Evolutionary conservation across 345 rosid species (phyloP), one percentile per base, ranked within the genome.

Genomic region (Eucalyptus tenuipes): DNA sequence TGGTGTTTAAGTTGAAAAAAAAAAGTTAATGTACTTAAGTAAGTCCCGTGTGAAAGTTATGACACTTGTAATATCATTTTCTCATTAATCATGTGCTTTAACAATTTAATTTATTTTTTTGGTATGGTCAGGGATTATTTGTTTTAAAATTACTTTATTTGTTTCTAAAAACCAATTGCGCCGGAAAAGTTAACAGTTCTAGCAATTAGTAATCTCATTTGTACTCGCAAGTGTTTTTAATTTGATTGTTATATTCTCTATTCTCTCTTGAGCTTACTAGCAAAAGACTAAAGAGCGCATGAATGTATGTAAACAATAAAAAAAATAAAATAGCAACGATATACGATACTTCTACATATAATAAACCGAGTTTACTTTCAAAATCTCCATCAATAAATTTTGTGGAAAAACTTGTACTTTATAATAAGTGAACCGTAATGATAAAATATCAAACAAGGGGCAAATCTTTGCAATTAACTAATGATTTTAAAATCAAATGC

Each of bases 41-140:
- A 55, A 1, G 29, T 0, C 0, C 1, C 12, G 2, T 55, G 4
- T 7, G 18, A 55, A 55, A 55, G 3, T 22, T 20, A 55, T 55
- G 29, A 24, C 29, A 22, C 12, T 55, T 55, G 1, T 55, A 0
- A 22, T 24, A 0, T 24, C 27, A 4, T 55, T 55, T 55, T 22
- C 6, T 55, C 1, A 59, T 59, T 59, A 5, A 59, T 59, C 66
- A 25, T 25, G 14, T 10, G n/a, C 7, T 59, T 2, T 59, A 59
- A 59, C 31, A 8, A 20, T 7, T 52, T 52, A 18, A 3, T 52
- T 52, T 52, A 0, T 52, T 52, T 52, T 13, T n/a, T 1, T 64
- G 75, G 37, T 64, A 29, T n/a, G 37, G 37, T 31, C 37, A 14
- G 3, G 18, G 10, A 64, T 64, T 4, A 64, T 64, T 15, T 64